phyloP scores from a whole-genome alignment of 2,329 filamentous ascomycete genomes.

The Epichloe aotearoae region DNA sequence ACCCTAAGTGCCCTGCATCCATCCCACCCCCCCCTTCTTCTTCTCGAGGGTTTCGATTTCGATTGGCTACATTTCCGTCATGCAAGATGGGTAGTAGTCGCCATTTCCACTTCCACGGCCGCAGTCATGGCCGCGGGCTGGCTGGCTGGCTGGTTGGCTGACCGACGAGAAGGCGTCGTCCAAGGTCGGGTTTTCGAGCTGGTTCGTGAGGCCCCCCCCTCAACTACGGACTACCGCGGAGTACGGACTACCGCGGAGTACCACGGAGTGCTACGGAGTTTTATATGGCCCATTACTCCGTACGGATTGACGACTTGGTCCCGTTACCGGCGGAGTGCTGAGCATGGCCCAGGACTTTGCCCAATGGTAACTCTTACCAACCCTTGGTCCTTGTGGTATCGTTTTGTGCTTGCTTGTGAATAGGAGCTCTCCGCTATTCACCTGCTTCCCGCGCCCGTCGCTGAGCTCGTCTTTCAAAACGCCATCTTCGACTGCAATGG shows the following conservation, averaged over 20 bases:
- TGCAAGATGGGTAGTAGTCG: neutral
- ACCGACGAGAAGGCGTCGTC: too few species aligned
- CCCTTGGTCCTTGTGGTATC: neutral
- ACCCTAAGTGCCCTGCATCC: too few species aligned
- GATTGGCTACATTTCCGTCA: neutral
- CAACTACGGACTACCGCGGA: too few species aligned
- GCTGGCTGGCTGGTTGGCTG: neutral
- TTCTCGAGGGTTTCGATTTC: neutral
- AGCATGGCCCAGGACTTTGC: neutral
- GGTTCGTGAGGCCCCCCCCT: too few species aligned
- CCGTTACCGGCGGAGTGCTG: neutral
- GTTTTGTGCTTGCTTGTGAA: too few species aligned
- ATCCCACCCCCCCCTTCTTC: too few species aligned
- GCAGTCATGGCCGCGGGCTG: neutral
- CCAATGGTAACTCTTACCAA: conserved; percentile 6
- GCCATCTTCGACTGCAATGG: neutral
- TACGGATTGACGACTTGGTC: too few species aligned
- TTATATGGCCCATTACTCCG: too few species aligned
- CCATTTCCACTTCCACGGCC: neutral
- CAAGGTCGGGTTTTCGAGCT: too few species aligned
- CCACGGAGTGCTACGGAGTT: too few species aligned
- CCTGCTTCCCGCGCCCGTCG: neutral
- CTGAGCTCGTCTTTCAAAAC: neutral
- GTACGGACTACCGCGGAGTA: too few species aligned
- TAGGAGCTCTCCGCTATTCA: neutral